A percentile compares a stretch with the other conserved stretches of the same genome.
These are phyloP conservation scores for Sophora flavescens DNA, from an alignment of 306 rosid species.

Conservation along the genomic window DNA sequence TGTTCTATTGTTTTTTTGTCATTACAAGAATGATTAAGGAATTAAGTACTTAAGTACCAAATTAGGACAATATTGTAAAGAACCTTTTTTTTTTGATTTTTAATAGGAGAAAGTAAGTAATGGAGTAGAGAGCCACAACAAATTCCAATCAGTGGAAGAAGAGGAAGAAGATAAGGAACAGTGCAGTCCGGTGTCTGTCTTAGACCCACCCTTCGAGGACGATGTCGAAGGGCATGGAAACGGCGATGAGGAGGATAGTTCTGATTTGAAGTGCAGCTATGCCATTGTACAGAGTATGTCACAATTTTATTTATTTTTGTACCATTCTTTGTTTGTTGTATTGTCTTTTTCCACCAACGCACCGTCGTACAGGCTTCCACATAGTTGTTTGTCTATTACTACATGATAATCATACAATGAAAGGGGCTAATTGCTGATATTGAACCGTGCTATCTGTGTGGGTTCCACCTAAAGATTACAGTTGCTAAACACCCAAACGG, in stretches of 20 bases:
- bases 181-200: constrained; percentile 90
- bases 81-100: constrained; percentile 15
- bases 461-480: constrained; percentile 66
- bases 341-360: constrained; percentile 56
- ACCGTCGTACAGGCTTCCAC: constrained; percentile 43
- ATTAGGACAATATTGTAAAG: constrained; percentile 24
- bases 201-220: constrained; percentile 92
- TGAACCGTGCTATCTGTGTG: constrained; percentile 57
- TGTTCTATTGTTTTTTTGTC: constrained; percentile 43
- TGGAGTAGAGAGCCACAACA: constrained; percentile 47
- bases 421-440: constrained; percentile 41
- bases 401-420: neutral
- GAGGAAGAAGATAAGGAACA: constrained; percentile 95
- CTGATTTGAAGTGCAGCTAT: constrained; percentile 81
- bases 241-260: constrained; percentile 47
- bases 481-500: constrained; percentile 31
- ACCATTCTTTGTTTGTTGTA: constrained; percentile 52
- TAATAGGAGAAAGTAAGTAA: constrained; percentile 55
- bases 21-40: neutral
- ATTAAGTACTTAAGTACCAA: neutral
- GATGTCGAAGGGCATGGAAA: constrained; percentile 62
- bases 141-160: constrained; percentile 58
- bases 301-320: constrained; percentile 44
- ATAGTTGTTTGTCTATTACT: constrained; percentile 40
- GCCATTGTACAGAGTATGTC: constrained; percentile 90